Percentiles rank a stretch among this genome's conserved stretches.
Evolutionary conservation across 176 grass and related monocot species (phyloP).

Genomic region (Echinochloa phyllopogon): DNA sequence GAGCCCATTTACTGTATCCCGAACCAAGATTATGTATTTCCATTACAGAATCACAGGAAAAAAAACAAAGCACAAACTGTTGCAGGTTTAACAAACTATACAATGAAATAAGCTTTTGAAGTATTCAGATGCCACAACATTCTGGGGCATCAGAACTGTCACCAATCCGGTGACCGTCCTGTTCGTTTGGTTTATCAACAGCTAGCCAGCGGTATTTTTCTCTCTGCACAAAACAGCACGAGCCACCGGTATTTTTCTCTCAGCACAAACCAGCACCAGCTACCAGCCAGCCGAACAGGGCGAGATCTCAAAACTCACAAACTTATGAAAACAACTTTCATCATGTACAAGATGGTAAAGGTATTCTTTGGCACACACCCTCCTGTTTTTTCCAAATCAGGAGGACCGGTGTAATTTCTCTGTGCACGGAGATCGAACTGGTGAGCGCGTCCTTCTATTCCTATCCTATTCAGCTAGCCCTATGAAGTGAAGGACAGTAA

Average conservation of each 20-base stretch:
- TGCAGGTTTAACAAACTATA: slow-evolving; percentile 31
- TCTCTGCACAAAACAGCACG: too few relatives aligned
- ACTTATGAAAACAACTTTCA: slow-evolving; percentile 20
- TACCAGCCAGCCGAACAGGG: too few relatives aligned
- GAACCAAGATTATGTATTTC: neutral
- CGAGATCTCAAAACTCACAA: slow-evolving; percentile 1
- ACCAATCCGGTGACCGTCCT: slow-evolving; percentile 12
- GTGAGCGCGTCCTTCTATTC: slow-evolving; percentile 8
- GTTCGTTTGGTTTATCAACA: too few relatives aligned
- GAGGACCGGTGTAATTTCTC: slow-evolving; percentile 35
- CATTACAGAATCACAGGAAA: neutral
- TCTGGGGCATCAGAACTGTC: slow-evolving; percentile 23
- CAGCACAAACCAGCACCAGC: too few relatives aligned
- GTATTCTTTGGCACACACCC: slow-evolving; percentile 44
- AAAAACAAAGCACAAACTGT: neutral
- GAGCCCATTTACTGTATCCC: neutral
- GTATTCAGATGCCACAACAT: slow-evolving; percentile 41
- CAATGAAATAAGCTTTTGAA: slow-evolving; percentile 21
- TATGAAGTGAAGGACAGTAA: slow-evolving; percentile 58
- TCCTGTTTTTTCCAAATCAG: slow-evolving; percentile 45
- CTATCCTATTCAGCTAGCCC: slow-evolving; percentile 12
- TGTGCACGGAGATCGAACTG: slow-evolving; percentile 29
- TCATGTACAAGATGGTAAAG: slow-evolving; percentile 35
- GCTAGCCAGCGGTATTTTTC: too few relatives aligned
- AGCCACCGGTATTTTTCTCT: too few relatives aligned